A percentile compares a stretch with the other conserved stretches of the same genome.
Conservation (phyloP, 495 filamentous ascomycete genomes). For the Penicilliopsis zonata region DNA sequence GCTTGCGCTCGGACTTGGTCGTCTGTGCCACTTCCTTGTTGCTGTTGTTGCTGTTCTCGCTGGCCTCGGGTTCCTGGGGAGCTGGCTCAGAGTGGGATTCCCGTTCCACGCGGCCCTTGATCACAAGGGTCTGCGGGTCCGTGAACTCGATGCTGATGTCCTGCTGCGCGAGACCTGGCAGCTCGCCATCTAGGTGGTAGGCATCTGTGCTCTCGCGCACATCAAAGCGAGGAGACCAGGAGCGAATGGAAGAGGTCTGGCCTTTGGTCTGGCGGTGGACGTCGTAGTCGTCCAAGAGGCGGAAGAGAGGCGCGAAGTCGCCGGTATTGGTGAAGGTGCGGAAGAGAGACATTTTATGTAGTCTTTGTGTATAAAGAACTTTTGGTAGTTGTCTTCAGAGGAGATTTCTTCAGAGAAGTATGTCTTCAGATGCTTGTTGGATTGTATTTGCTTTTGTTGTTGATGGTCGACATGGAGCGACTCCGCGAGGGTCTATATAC, state of each 20-base stretch:
- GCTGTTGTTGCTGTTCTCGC: constrained; percentile 18
- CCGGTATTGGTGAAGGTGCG: constrained; percentile 16
- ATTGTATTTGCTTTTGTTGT: constrained; percentile 1
- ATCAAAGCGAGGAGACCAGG: constrained; percentile 73
- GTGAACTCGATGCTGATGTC: constrained; percentile 78
- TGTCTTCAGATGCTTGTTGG: neutral
- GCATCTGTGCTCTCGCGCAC: constrained; percentile 54
- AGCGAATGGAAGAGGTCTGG: constrained; percentile 12
- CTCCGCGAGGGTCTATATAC: constrained; percentile 4
- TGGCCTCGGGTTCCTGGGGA: constrained; percentile 40
- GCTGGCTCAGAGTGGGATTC: constrained; percentile 25
- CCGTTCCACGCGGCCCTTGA: constrained; percentile 51
- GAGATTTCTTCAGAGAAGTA: constrained; percentile 2
- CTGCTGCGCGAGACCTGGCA: constrained; percentile 72
- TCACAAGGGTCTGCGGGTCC: constrained; percentile 63
- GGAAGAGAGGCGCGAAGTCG: constrained; percentile 34
- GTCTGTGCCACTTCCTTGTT: constrained; percentile 4
- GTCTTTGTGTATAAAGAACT: constrained; percentile 5
- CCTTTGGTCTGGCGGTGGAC: constrained; percentile 19
- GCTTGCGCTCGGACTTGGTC: constrained; percentile 5
- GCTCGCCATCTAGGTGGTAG: constrained; percentile 84
- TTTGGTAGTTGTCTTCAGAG: constrained; percentile 1
- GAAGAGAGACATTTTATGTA: constrained; percentile 27
- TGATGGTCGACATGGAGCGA: constrained; percentile 5
- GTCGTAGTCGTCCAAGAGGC: constrained; percentile 34